phyloP scores from a whole-genome alignment of 1,139 yeast genomes.

The Hemisphaericaspora subhashii region DNA sequence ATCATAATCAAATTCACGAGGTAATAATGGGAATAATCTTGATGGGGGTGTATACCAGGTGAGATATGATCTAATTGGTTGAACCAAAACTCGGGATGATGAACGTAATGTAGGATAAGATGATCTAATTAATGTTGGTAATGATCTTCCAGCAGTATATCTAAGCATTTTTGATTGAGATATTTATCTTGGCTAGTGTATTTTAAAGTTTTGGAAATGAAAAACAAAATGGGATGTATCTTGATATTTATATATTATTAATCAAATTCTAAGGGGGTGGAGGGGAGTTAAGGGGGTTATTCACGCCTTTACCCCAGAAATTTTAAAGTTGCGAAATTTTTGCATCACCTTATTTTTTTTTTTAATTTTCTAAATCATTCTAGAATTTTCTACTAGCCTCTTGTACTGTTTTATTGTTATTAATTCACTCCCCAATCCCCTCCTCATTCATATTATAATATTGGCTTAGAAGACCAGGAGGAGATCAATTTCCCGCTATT shows the following conservation, averaged over 20 bases:
- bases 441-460: too few species aligned
- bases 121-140: background rate
- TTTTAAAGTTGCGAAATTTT: background rate
- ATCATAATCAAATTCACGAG: slow-evolving; percentile 7
- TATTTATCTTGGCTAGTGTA: too few species aligned
- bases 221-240: background rate
- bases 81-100: background rate
- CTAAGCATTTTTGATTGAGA: background rate
- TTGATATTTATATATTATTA: too few species aligned
- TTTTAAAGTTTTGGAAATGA: background rate
- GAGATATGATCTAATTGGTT: slow-evolving; percentile 1
- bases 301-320: too few species aligned
- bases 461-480: too few species aligned
- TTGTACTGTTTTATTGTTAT: too few species aligned
- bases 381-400: too few species aligned
- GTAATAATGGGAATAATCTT: slow-evolving; percentile 1
- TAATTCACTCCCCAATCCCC: too few species aligned
- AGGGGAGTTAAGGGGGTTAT: background rate
- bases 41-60: slow-evolving; percentile 5
- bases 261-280: too few species aligned
- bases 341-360: background rate
- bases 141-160: background rate
- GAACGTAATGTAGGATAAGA: background rate
- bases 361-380: background rate
- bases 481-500: too few species aligned